Conservation (phyloP, 306 rosid species). For the Gynostemma pentaphyllum region DNA sequence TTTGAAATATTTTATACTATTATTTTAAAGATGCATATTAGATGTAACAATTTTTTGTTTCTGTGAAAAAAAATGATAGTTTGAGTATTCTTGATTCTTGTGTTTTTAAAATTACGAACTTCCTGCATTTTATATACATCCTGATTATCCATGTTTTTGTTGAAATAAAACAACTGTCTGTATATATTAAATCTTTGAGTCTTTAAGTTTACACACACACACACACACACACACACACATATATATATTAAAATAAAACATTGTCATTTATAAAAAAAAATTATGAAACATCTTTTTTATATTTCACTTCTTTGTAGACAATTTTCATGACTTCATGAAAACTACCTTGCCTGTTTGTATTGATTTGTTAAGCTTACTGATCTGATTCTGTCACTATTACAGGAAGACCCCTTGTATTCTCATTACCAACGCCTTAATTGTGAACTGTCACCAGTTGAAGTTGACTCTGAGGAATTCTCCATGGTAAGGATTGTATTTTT, state of each 20-base stretch:
- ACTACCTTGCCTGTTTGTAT: background rate
- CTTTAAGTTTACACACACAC: too few relatives aligned
- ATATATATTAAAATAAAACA: too few relatives aligned
- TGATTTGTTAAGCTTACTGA: background rate
- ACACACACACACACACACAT: too few relatives aligned
- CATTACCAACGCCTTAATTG: conserved; percentile 69
- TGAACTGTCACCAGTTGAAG: conserved; percentile 51
- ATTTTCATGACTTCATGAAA: background rate
- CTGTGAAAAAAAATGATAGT: background rate
- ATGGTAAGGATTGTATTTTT: conserved; percentile 37
- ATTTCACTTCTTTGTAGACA: too few relatives aligned
- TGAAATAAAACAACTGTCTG: background rate
- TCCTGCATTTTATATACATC: background rate
- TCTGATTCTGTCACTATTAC: conserved; percentile 16
- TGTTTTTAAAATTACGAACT: background rate
- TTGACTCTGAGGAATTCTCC: conserved; percentile 50
- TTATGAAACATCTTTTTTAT: too few relatives aligned
- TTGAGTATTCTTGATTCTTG: background rate
- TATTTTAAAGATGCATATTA: background rate
- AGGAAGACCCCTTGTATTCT: conserved; percentile 74
- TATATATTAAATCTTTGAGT: conserved; percentile 7
- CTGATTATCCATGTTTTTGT: background rate
- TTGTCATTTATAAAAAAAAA: too few relatives aligned
- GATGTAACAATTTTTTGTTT: background rate
- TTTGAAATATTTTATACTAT: background rate